These are phyloP conservation scores for Tulasnella sp. DNA, from an alignment of 768 basidiomycete species.

Conservation along the genomic window DNA sequence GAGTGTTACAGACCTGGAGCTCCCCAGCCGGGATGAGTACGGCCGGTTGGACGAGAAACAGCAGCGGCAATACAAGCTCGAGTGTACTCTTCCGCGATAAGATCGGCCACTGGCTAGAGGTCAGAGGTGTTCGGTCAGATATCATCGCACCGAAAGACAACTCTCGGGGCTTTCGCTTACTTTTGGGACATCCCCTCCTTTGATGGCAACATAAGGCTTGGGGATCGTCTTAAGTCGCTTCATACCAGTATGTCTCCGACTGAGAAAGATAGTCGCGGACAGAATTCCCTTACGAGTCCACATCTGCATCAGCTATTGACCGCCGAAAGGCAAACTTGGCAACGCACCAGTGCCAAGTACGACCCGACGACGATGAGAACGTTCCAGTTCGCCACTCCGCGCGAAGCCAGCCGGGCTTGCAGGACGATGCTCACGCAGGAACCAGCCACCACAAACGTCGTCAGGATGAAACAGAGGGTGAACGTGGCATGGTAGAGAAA, in stretches of 20 bases:
- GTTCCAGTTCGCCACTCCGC: constrained; percentile 13
- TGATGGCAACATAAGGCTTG: constrained; percentile 11
- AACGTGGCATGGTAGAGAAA: constrained; percentile 9
- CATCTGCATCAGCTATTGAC: neutral
- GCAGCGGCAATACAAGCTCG: constrained; percentile 6
- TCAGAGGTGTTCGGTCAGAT: neutral
- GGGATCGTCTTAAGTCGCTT: constrained; percentile 11
- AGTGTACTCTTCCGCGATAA: constrained; percentile 14
- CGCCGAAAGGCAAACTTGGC: neutral
- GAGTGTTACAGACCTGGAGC: constrained; percentile 9
- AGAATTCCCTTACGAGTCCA: constrained; percentile 4
- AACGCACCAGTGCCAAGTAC: constrained; percentile 14
- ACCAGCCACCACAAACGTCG: constrained; percentile 1
- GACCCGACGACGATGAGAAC: constrained; percentile 15
- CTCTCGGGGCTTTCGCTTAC: neutral
- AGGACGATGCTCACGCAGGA: constrained; percentile 11
- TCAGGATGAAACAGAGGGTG: constrained; percentile 6
- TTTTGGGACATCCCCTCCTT: constrained; percentile 14
- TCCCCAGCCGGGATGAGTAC: constrained; percentile 15
- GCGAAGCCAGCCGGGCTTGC: constrained; percentile 10
- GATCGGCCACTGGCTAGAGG: constrained; percentile 8
- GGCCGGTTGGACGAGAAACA: neutral
- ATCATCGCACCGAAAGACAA: neutral
- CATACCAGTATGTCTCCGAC: constrained; percentile 8
- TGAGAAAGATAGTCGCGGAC: constrained; percentile 7